phyloP scores from a whole-genome alignment of 305 asterid genomes.

The Coffea humblotiana region DNA sequence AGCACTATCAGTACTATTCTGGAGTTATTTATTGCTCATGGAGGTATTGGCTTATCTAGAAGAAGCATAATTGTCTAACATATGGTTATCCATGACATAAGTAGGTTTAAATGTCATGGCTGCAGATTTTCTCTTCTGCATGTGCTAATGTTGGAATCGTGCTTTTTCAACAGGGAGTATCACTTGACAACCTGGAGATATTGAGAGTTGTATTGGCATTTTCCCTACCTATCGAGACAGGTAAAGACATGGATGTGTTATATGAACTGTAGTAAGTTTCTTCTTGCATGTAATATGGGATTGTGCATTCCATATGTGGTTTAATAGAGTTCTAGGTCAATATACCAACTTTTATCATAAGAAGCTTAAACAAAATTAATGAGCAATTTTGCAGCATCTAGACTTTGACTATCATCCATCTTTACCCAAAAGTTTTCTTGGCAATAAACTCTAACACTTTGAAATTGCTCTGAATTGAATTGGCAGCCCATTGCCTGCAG shows the following conservation, averaged over 20 bases:
- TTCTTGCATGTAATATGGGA: not conserved
- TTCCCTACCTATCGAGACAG: slow-evolving; percentile 95
- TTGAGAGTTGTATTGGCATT: slow-evolving; percentile 87
- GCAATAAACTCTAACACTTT: slow-evolving; percentile 12
- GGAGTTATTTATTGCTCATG: not conserved
- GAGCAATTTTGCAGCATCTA: not conserved
- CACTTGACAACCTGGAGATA: slow-evolving; percentile 66
- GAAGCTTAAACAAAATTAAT: not conserved
- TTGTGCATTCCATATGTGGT: not conserved
- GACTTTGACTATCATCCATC: not conserved
- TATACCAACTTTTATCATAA: not conserved
- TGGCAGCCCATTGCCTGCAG: slow-evolving; percentile 86
- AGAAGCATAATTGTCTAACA: not conserved
- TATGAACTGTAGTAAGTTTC: not conserved
- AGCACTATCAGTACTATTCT: not conserved
- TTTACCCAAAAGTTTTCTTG: not conserved
- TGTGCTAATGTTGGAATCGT: not conserved
- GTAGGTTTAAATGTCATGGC: not conserved
- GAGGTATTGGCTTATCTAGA: not conserved
- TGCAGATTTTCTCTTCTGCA: not conserved
- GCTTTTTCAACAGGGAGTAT: slow-evolving; percentile 48
- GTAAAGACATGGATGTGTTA: slow-evolving; percentile 28
- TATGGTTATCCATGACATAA: not conserved
- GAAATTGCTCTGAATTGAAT: slow-evolving; percentile 23
- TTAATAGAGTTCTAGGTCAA: not conserved